phyloP scores from a whole-genome alignment of 2,329 filamentous ascomycete genomes.

The Ophiostoma ips region DNA sequence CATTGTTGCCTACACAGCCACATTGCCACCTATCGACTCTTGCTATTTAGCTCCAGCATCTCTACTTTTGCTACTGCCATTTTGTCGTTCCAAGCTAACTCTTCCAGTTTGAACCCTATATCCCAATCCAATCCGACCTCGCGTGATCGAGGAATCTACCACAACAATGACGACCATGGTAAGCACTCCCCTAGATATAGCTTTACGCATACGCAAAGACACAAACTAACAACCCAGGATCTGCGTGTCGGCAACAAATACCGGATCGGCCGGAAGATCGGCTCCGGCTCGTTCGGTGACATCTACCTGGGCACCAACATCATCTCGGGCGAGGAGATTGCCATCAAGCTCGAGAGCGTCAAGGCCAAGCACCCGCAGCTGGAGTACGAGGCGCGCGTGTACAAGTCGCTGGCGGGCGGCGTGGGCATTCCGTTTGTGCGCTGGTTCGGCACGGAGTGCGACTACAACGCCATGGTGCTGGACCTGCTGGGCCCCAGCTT shows the following conservation, averaged over 20 bases:
- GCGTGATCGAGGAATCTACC: conserved; percentile 11
- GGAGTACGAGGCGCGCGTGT: conserved; percentile 95
- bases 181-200: conserved; percentile 19
- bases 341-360: conserved; percentile 98
- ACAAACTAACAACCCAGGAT: conserved; percentile 46
- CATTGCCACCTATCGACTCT: too few species aligned
- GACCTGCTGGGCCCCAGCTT: conserved; percentile 90
- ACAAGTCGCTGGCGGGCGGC: conserved; percentile 79
- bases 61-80: neutral
- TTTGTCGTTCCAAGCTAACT: neutral
- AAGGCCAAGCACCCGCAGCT: conserved; percentile 99
- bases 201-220: too few species aligned
- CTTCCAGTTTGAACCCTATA: neutral
- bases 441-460: conserved; percentile 98
- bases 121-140: conserved; percentile 5
- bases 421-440: conserved; percentile 97
- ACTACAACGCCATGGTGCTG: conserved; percentile 99
- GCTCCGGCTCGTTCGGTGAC: conserved; percentile 92
- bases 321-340: conserved; percentile 97
- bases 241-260: conserved; percentile 99
- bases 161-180: conserved; percentile 39
- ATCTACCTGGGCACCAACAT: conserved; percentile 99
- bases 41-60: too few species aligned
- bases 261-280: conserved; percentile 98
- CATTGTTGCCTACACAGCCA: too few species aligned